phyloP scores from a whole-genome alignment of 2,329 filamentous ascomycete genomes.

The Pochonia chlamydosporia region DNA sequence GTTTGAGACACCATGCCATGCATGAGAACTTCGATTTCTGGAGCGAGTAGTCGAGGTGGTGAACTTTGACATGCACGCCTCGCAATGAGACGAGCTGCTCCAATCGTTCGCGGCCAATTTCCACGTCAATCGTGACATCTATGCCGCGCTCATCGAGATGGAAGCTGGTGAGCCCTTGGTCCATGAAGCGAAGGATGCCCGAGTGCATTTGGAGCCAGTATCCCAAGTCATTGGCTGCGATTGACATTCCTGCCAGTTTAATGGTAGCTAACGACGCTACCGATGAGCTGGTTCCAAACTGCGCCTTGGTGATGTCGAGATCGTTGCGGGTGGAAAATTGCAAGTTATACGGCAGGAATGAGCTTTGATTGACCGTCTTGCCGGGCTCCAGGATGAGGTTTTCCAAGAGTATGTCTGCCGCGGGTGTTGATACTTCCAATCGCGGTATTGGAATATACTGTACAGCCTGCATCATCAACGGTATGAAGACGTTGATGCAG shows the following conservation, averaged over 20 bases:
- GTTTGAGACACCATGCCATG: constrained; percentile 78
- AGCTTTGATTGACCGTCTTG: constrained; percentile 73
- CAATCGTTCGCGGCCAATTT: constrained; percentile 69
- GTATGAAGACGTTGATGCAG: constrained; percentile 72
- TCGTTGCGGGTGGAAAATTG: constrained; percentile 81
- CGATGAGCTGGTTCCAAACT: constrained; percentile 51
- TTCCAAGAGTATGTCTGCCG: constrained; percentile 80
- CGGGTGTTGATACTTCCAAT: constrained; percentile 78
- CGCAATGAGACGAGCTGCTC: constrained; percentile 78
- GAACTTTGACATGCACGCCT: constrained; percentile 72
- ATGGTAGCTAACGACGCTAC: constrained; percentile 69
- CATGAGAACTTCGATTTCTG: constrained; percentile 70
- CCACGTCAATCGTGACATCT: constrained; percentile 79
- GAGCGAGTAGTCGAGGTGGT: constrained; percentile 78
- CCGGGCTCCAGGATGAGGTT: constrained; percentile 89
- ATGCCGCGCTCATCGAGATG: constrained; percentile 80
- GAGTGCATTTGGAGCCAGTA: constrained; percentile 82
- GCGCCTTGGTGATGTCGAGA: constrained; percentile 75
- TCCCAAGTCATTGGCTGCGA: constrained; percentile 80
- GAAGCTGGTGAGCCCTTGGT: constrained; percentile 82
- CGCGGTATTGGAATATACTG: constrained; percentile 88
- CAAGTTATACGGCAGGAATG: constrained; percentile 81
- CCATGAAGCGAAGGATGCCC: constrained; percentile 66
- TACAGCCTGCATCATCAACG: constrained; percentile 67
- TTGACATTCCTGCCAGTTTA: constrained; percentile 74